Base-by-base conservation (phyloP, 768 basidiomycete species). In the Hygrophorus russula region DNA sequence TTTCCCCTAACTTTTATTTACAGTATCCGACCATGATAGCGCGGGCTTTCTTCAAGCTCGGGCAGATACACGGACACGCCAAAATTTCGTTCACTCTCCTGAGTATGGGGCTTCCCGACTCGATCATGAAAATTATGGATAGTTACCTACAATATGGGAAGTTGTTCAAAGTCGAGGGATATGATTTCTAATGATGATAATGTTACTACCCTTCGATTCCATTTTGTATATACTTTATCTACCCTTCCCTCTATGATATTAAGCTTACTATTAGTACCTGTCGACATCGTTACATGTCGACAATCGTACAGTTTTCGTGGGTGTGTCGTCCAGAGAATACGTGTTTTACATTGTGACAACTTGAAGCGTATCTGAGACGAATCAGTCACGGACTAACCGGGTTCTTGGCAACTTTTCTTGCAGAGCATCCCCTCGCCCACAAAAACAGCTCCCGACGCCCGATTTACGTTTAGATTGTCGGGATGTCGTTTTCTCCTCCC, bases 11-110 rank as follows among this genome's bases (percentile, higher is more conserved):
- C 42, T 47, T 44, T 54, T 49, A 18, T 19, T 51, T 51, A 48
- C 49, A 92, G 82, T 96, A 86, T 58, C 93, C 93, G 8, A 92
- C 90, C 4, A 76, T 82, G 54, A 89, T 97, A 36, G 89, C 92
- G 0, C 78, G 83, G 28, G 78, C 82, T 46, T 80, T 98, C 53
- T 97, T 88, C 78, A 94, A 93, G 62, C 73, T 99, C 5, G 90
- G 92, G 5, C 83, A 83, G 59, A 77, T 86, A 31, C 91, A 98
- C 51, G 96, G 96, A 0, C 85, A 91, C 52, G 84, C 80, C 48
- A 98, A 98, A 66, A 91, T 98, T 48, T 77, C 82, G 41, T 96
- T 89, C 58, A 93, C 93, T 5, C 63, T 99, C 19, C 63, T 96
- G 43, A 94, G 91, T 57, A 93, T 96, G 87, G 87, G 89, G 2